A percentile compares a stretch with the other conserved stretches of the same genome.
Evolutionary conservation across 257 asterid species (phyloP).

Genomic region (Penstemon eatonii): DNA sequence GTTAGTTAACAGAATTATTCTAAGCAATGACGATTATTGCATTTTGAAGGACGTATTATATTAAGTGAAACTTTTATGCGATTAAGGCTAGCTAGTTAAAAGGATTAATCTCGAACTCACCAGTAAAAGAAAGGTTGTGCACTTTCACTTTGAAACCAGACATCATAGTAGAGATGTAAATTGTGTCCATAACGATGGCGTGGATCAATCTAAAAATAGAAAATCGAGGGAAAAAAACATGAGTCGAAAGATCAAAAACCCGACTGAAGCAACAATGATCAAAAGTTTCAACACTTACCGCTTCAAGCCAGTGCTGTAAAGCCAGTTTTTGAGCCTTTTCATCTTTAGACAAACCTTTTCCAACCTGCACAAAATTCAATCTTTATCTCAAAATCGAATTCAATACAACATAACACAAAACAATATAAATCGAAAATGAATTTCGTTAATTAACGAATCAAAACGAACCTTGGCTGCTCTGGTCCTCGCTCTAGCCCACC

Average conservation of each 20-base stretch:
- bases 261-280: background rate
- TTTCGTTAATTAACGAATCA: background rate
- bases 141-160: slow-evolving; percentile 88
- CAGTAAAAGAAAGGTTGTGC: slow-evolving; percentile 93
- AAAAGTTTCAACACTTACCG: slow-evolving; percentile 52
- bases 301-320: slow-evolving; percentile 96
- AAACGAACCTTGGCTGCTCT: slow-evolving; percentile 82
- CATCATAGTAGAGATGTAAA: slow-evolving; percentile 78
- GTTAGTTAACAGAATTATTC: background rate
- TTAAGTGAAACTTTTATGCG: background rate
- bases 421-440: background rate
- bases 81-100: background rate
- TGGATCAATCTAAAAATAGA: slow-evolving; percentile 74
- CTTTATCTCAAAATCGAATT: background rate
- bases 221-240: background rate
- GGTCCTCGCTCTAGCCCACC: slow-evolving; percentile 94
- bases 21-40: background rate
- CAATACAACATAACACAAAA: background rate
- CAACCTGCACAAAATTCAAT: slow-evolving; percentile 56
- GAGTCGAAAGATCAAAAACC: background rate
- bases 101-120: slow-evolving; percentile 39
- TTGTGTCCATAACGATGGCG: slow-evolving; percentile 98
- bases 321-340: slow-evolving; percentile 94
- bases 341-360: slow-evolving; percentile 92
- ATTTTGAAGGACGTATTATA: background rate